These are phyloP conservation scores for Penicillium sp. DNA, from an alignment of 2,329 filamentous ascomycete species.

Conservation along the genomic window DNA sequence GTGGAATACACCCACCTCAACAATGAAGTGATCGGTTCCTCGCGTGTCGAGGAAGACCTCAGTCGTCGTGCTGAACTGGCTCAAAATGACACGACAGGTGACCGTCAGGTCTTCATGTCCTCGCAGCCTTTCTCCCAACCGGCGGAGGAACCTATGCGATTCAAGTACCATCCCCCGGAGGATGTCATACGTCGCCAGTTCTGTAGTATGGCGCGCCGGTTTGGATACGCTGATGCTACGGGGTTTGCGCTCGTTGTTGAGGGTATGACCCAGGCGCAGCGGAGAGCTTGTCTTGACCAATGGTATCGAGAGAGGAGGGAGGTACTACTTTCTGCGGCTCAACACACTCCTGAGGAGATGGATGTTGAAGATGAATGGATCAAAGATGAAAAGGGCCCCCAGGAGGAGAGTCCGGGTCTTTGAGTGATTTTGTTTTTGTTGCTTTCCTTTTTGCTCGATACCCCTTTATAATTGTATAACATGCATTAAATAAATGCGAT, in stretches of 20 bases:
- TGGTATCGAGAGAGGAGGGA: conserved; percentile 73
- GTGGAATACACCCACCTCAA: conserved; percentile 97
- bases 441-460: conserved; percentile 4
- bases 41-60: conserved; percentile 84
- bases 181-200: conserved; percentile 80
- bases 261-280: conserved; percentile 80
- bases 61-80: conserved; percentile 68
- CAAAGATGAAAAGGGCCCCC: not conserved
- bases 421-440: not conserved
- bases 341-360: not conserved
- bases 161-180: conserved; percentile 69
- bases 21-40: conserved; percentile 87
- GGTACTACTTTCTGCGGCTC: conserved; percentile 31
- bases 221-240: conserved; percentile 72
- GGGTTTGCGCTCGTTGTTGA: conserved; percentile 92
- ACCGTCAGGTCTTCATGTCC: conserved; percentile 37
- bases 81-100: conserved; percentile 30
- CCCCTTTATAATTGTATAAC: not conserved
- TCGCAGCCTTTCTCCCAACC: conserved; percentile 18
- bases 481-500: not conserved
- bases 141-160: conserved; percentile 51
- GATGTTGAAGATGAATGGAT: not conserved
- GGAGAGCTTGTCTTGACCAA: conserved; percentile 72
- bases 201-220: conserved; percentile 80
- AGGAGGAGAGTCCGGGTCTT: not conserved